phyloP scores from a whole-genome alignment of 768 basidiomycete genomes.

The Epithele typhae region DNA sequence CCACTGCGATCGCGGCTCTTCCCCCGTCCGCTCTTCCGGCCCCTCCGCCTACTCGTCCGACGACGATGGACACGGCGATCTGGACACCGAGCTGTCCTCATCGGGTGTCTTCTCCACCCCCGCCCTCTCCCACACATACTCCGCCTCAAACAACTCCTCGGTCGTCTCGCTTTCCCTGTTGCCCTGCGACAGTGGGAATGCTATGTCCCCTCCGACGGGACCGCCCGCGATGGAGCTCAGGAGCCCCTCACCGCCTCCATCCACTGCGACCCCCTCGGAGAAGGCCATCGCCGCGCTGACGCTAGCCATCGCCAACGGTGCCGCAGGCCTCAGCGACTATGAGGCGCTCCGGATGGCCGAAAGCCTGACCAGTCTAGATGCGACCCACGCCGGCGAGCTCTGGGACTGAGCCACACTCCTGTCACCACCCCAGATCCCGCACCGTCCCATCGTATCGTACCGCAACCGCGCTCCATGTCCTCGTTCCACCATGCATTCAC shows the following conservation, averaged over 20 bases:
- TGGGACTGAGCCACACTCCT: conserved; percentile 37
- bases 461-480: no score
- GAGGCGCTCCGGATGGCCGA: conserved; percentile 40
- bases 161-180: conserved; percentile 32
- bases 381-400: conserved; percentile 52
- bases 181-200: not conserved
- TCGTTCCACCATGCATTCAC: not conserved
- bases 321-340: conserved; percentile 57
- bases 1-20: conserved; percentile 27
- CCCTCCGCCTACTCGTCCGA: conserved; percentile 31
- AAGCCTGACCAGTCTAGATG: conserved; percentile 29
- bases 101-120: conserved; percentile 25
- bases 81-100: conserved; percentile 12
- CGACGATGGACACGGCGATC: conserved; percentile 26
- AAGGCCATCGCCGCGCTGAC: conserved; percentile 57
- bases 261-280: conserved; percentile 43
- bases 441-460: no score
- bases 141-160: conserved; percentile 38
- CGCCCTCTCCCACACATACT: conserved; percentile 31
- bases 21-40: conserved; percentile 25
- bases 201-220: no score
- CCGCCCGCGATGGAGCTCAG: not conserved
- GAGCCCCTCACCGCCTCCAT: not conserved
- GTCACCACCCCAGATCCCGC: no score
- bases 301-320: conserved; percentile 61